Percentiles rank a stretch among this genome's conserved stretches.
These are phyloP conservation scores for Globisporangium rhizosaccharum DNA, from an alignment of 352 stramenopile genomes.

Conservation along the genomic window DNA sequence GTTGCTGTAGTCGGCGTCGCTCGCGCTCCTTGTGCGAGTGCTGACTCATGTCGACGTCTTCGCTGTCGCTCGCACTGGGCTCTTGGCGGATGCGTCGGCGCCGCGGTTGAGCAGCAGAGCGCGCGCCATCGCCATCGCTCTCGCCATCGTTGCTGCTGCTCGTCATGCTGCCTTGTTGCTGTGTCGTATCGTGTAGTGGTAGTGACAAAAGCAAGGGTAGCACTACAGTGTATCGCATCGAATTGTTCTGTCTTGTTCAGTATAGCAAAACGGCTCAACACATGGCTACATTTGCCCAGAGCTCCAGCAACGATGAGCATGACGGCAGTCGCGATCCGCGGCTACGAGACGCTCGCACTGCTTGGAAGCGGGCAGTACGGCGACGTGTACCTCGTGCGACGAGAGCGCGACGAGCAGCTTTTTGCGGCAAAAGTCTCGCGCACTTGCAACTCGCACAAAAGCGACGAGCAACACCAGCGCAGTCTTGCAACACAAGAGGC, in stretches of 20 bases:
- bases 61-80: neutral
- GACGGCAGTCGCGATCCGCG: constrained; percentile 14
- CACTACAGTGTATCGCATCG: too few relatives aligned
- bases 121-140: neutral
- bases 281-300: constrained; percentile 10
- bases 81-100: constrained; percentile 10
- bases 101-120: neutral
- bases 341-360: constrained; percentile 37
- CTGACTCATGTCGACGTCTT: neutral
- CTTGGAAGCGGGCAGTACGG: constrained; percentile 61
- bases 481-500: constrained; percentile 32
- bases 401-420: constrained; percentile 23
- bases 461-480: constrained; percentile 36
- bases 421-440: constrained; percentile 51
- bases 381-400: constrained; percentile 42
- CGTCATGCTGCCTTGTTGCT: neutral
- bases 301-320: neutral
- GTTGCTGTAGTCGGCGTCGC: neutral
- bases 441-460: constrained; percentile 5
- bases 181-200: neutral
- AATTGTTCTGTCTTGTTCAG: neutral
- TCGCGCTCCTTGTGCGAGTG: neutral
- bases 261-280: neutral
- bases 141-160: neutral
- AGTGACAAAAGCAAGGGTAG: neutral